Evolutionary conservation across 2,329 filamentous ascomycete genomes (phyloP).

Genomic region (Ophiocordyceps sinensis): DNA sequence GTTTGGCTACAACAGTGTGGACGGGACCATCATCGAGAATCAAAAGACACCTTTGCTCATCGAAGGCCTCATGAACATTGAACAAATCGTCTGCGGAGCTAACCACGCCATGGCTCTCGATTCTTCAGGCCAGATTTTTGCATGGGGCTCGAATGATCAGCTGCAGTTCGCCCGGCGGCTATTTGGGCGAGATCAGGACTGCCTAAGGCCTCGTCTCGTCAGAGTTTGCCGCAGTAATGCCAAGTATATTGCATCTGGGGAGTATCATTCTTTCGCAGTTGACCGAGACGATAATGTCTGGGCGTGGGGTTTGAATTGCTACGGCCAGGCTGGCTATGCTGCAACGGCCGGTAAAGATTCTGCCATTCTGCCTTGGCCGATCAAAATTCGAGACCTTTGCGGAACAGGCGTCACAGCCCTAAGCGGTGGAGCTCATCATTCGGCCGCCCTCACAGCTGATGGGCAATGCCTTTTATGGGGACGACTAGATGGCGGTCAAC

Average conservation of each 20-base stretch:
- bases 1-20: conserved; percentile 27
- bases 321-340: conserved; percentile 53
- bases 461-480: conserved; percentile 40
- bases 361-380: conserved; percentile 45
- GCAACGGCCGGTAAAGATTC: conserved; percentile 21
- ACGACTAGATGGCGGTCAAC: conserved; percentile 33
- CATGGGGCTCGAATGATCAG: conserved; percentile 29
- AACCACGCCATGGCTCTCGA: conserved; percentile 53
- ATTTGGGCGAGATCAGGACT: conserved; percentile 29
- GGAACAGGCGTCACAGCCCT: conserved; percentile 46
- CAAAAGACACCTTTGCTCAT: conserved; percentile 32
- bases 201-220: conserved; percentile 32
- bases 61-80: conserved; percentile 41
- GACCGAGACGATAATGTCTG: conserved; percentile 52
- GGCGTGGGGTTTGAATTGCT: conserved; percentile 71
- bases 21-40: conserved; percentile 24
- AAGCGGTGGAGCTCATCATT: conserved; percentile 55
- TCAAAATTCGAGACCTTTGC: conserved; percentile 45
- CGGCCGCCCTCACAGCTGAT: conserved; percentile 35
- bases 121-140: conserved; percentile 19
- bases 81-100: conserved; percentile 42
- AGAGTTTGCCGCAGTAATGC: conserved; percentile 44
- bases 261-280: conserved; percentile 64
- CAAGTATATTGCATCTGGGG: conserved; percentile 47
- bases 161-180: conserved; percentile 33